These are phyloP conservation scores for Boletales sp. DNA, from an alignment of 768 basidiomycete species.

Conservation along the genomic window DNA sequence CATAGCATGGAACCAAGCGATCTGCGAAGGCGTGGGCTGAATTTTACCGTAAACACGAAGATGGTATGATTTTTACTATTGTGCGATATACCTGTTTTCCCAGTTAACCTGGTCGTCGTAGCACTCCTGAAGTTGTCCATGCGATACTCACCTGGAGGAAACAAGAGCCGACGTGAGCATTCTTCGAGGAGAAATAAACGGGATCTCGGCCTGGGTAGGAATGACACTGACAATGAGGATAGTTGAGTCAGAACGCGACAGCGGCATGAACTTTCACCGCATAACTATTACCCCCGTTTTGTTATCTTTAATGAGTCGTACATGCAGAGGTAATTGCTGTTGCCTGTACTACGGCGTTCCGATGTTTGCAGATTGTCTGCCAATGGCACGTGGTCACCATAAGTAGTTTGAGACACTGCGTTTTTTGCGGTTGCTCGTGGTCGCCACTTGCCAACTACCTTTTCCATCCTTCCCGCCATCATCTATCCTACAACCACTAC, in stretches of 20 bases:
- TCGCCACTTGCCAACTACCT: slow-evolving; percentile 16
- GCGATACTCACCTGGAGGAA: slow-evolving; percentile 18
- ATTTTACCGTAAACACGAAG: slow-evolving; percentile 51
- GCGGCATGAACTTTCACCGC: not conserved
- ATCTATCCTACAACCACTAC: slow-evolving; percentile 9
- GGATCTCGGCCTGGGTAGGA: slow-evolving; percentile 11
- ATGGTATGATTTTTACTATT: slow-evolving; percentile 35
- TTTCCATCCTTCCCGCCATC: slow-evolving; percentile 1
- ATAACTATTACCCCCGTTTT: not conserved
- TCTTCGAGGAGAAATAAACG: slow-evolving; percentile 21
- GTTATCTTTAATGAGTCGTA: slow-evolving; percentile 1
- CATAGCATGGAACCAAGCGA: slow-evolving; percentile 47
- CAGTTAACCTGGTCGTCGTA: slow-evolving; percentile 10
- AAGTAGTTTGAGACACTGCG: slow-evolving; percentile 18
- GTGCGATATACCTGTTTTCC: not conserved
- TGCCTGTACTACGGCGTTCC: slow-evolving; percentile 5
- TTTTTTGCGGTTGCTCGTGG: slow-evolving; percentile 1
- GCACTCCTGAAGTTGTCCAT: slow-evolving; percentile 25
- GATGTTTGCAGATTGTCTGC: slow-evolving; percentile 5
- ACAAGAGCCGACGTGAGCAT: slow-evolving; percentile 16
- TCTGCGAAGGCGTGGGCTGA: slow-evolving; percentile 59
- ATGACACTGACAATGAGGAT: slow-evolving; percentile 19
- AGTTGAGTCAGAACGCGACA: not conserved
- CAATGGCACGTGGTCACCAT: slow-evolving; percentile 28
- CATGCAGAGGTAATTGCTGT: not conserved